Conservation (phyloP, 169 alveolate genomes). For the Amoebophrya sp. region DNA sequence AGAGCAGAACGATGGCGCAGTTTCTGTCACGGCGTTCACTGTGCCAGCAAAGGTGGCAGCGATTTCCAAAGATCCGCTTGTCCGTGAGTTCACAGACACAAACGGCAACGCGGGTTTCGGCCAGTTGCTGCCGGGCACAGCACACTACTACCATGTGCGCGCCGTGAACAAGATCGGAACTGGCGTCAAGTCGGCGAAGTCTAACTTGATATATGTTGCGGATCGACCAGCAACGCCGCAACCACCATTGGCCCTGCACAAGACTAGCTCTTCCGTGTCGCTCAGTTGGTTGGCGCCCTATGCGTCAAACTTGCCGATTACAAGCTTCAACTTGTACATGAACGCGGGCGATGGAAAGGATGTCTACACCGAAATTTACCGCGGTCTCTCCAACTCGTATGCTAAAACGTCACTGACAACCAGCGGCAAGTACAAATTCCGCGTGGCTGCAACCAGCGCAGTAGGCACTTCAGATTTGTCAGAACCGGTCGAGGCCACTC, state of each 20-base stretch:
- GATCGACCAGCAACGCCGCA: constrained; percentile 16
- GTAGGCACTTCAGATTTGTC: background rate
- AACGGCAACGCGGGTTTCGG: constrained; percentile 8
- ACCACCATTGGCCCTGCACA: constrained; percentile 12
- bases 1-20: constrained; percentile 33
- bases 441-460: constrained; percentile 27
- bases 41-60: background rate
- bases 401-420: constrained; percentile 25
- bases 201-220: background rate
- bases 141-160: constrained; percentile 24
- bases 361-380: constrained; percentile 1
- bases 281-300: background rate
- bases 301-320: background rate
- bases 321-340: constrained; percentile 18
- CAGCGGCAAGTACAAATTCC: background rate
- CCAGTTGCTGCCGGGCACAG: background rate
- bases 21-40: background rate
- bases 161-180: constrained; percentile 22
- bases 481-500: background rate
- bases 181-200: constrained; percentile 10
- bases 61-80: background rate
- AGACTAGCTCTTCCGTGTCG: background rate
- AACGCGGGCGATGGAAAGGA: constrained; percentile 20
- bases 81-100: background rate
- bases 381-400: constrained; percentile 10